Base-by-base conservation (phyloP, 177 flowering plant genomes). In the Vitis hybrid region DNA sequence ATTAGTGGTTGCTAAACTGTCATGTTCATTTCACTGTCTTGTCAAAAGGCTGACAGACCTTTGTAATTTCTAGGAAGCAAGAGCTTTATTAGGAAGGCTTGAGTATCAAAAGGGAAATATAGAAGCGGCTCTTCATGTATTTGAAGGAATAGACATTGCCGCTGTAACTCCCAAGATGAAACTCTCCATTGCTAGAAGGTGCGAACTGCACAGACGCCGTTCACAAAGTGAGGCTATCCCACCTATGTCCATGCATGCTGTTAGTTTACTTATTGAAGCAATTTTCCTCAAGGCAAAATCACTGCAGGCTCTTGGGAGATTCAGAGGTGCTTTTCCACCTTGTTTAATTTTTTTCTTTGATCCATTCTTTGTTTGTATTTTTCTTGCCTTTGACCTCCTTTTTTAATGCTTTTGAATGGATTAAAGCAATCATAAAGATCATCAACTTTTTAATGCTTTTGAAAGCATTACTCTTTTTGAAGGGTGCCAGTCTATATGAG, bases 51-150 rank as follows among this genome's bases (percentile, higher is more conserved):
- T 76, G 52, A 71, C 15, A 19, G 5, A 16, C 11, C 12, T n/a
- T 60, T 70, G 16, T 49, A 60, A 58, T 71, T 50, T 77, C 13
- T 55, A 95, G 99, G 97, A 91, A 84, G 98, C 98, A 10, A 87
- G 99, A 81, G 96, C 99, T 54, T 80, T 95, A 70, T 69, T 93
- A 52, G 99, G 99, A 75, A 84, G 97, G 74, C 88, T 91, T 3
- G 98, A 95, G 81, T 95, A 86, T 83, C 97, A 91, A 65, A 89
- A 85, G 68, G 99, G 99, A 51, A 91, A 91, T 58, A 57, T 85
- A 51, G 94, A 91, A 81, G 94, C 84, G 69, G 98, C 99, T 50
- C 91, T 91, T 80, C 92, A 81, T 70, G 97, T 91, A 18, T 95
- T 89, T 84, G 96, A 91, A 76, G 99, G 99, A 63, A 95, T 95